Evolutionary conservation across 1,284 basidiomycete genomes (phyloP), one percentile per base, ranked within the genome.

Genomic region (Coriolopsis trogii): DNA sequence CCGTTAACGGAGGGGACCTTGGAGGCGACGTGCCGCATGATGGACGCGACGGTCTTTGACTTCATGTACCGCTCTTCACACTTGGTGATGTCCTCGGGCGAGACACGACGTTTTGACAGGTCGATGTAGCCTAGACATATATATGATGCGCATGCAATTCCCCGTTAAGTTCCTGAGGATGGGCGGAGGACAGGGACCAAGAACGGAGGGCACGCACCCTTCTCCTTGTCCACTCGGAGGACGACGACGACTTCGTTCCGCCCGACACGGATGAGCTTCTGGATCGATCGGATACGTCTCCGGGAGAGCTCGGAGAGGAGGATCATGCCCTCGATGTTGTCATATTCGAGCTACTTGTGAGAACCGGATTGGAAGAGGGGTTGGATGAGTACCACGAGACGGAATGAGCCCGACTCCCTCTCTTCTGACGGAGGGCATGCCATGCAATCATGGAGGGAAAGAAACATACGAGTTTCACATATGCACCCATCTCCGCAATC

Each of bases 291-390:
- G 67, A 99, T 99, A 73, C 97, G 96, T 69, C 97, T 82, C 66
- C 97, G 79, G 16, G 95, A 98, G 7, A 99, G 86, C 72, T 99
- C 97, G 8, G 96, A 98, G 20, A 99, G 86, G 25, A 99, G 75
- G 63, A 99, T 99, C 96, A 99, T 99, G 63, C 97, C 96, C 71
- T 99, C 97, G 53, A 96, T 97, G 69, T 95, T 95, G 73, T 99
- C 96, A 69, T 99, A 98, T 74, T 98, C 95, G 66, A 98, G 87
- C 94, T 97, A 70, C 20, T 56, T 55, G 49, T 12, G 38, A n/a
- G 36, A n/a, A n/a, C n/a, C n/a, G n/a, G n/a, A n/a, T n/a, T n/a
- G n/a, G n/a, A n/a, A n/a, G n/a, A n/a, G n/a, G n/a, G n/a, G n/a
- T n/a, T n/a, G n/a, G n/a, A n/a, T n/a, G n/a, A n/a, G n/a, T n/a